Conservation (phyloP, 2,329 filamentous ascomycete genomes). For the Cryphonectria carpinicola region DNA sequence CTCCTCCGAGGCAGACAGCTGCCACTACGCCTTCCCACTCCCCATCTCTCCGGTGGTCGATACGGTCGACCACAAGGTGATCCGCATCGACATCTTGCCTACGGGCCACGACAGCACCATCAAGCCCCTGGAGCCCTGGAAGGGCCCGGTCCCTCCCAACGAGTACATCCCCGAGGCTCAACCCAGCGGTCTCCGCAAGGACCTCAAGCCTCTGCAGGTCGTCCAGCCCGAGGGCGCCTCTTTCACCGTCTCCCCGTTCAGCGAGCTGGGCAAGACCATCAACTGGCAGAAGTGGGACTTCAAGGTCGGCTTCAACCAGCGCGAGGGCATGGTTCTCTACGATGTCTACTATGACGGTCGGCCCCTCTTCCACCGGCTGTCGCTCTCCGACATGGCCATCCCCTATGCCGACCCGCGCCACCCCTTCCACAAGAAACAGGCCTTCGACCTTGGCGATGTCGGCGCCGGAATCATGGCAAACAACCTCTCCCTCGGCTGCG, state of each 20-base stretch:
- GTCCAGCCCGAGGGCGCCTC: constrained; percentile 67
- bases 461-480: constrained; percentile 68
- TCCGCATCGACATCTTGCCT: constrained; percentile 71
- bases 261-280: constrained; percentile 37
- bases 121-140: constrained; percentile 59
- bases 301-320: constrained; percentile 66
- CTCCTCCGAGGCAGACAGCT: constrained; percentile 62
- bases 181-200: constrained; percentile 52
- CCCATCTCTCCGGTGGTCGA: constrained; percentile 71
- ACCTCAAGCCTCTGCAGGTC: constrained; percentile 66
- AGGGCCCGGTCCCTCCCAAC: constrained; percentile 54
- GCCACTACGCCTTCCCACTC: constrained; percentile 70
- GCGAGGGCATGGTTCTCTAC: constrained; percentile 66
- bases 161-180: constrained; percentile 71
- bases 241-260: constrained; percentile 45
- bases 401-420: constrained; percentile 65
- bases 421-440: constrained; percentile 67
- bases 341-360: constrained; percentile 64
- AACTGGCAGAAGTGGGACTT: constrained; percentile 57
- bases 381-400: constrained; percentile 66
- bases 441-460: constrained; percentile 70
- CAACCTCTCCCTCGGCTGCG: constrained; percentile 64
- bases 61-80: constrained; percentile 63
- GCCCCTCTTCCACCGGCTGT: constrained; percentile 63
- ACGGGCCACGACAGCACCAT: constrained; percentile 66